Percentiles rank a stretch among this genome's conserved stretches.
Conservation (phyloP, 2,329 filamentous ascomycete genomes). For the Colletotrichum graminicola region DNA sequence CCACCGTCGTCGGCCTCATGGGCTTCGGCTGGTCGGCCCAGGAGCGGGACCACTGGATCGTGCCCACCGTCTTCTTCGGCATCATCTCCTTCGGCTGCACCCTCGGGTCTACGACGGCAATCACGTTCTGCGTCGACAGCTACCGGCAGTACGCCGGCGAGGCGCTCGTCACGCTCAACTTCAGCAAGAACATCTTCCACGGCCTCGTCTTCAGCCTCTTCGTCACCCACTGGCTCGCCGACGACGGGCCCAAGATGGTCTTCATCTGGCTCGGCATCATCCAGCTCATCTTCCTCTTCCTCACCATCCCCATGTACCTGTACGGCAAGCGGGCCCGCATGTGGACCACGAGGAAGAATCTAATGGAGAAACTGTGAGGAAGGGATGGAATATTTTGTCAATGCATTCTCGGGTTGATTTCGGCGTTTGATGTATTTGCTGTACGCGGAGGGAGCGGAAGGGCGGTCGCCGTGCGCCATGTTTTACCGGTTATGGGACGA, state of each 20-base stretch:
- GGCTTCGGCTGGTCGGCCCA: conserved; percentile 95
- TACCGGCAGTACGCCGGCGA: conserved; percentile 95
- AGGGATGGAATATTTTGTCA: not conserved
- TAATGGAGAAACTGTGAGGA: conserved; percentile 80
- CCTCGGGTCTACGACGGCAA: conserved; percentile 88
- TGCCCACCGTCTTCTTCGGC: conserved; percentile 94
- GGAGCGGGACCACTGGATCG: conserved; percentile 83
- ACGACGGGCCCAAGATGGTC: conserved; percentile 80
- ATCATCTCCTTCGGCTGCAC: conserved; percentile 93
- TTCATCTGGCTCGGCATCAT: conserved; percentile 89
- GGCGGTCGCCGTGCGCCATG: not conserved
- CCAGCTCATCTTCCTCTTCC: conserved; percentile 80
- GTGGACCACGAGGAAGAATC: conserved; percentile 90
- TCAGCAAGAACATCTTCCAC: conserved; percentile 93
- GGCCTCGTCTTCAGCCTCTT: conserved; percentile 91
- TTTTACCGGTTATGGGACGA: not conserved
- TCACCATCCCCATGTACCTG: conserved; percentile 92
- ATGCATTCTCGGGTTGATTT: not conserved
- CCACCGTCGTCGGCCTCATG: conserved; percentile 88
- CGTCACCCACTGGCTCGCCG: conserved; percentile 84
- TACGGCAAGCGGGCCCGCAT: conserved; percentile 91
- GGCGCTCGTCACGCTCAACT: conserved; percentile 93
- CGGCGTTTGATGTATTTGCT: not conserved
- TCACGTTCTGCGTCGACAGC: conserved; percentile 94
- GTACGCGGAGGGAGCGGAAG: too few species aligned